These are phyloP conservation scores for Flaveria linearis DNA, from an alignment of 129 eudicot genomes.

Conservation along the genomic window DNA sequence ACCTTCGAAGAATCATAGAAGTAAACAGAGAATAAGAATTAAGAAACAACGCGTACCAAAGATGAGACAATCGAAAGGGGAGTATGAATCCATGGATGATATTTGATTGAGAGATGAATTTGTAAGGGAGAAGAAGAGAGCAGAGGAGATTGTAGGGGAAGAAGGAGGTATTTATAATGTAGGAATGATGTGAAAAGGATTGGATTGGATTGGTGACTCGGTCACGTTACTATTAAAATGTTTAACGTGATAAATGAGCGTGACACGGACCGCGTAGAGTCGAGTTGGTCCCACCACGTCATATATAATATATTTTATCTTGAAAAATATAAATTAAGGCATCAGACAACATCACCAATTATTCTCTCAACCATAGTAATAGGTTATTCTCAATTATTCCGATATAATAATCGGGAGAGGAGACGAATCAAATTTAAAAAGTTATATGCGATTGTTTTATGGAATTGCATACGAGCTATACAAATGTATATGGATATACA, in stretches of 20 bases:
- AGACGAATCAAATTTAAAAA: no score
- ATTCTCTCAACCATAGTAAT: not conserved
- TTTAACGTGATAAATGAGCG: conserved; percentile 25
- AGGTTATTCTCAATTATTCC: no score
- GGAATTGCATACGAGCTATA: no score
- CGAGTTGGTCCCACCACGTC: not conserved
- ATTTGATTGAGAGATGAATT: not conserved
- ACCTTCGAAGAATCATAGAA: not conserved
- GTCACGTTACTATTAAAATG: not conserved
- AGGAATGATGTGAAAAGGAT: no score
- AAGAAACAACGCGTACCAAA: conserved; percentile 47
- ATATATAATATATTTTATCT: not conserved
- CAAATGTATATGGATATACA: no score
- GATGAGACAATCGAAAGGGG: conserved; percentile 67
- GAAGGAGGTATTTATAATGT: conserved; percentile 1
- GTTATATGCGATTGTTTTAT: no score
- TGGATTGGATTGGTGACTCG: conserved; percentile 29
- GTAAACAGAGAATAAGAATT: not conserved
- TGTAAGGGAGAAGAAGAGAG: not conserved
- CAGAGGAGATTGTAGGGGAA: conserved; percentile 9
- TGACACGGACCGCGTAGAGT: not conserved
- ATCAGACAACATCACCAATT: not conserved
- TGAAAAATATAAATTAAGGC: not conserved
- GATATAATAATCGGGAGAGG: no score
- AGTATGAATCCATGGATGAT: conserved; percentile 43